Conservation (phyloP, 129 eudicot species). For the Tagetes patula region DNA sequence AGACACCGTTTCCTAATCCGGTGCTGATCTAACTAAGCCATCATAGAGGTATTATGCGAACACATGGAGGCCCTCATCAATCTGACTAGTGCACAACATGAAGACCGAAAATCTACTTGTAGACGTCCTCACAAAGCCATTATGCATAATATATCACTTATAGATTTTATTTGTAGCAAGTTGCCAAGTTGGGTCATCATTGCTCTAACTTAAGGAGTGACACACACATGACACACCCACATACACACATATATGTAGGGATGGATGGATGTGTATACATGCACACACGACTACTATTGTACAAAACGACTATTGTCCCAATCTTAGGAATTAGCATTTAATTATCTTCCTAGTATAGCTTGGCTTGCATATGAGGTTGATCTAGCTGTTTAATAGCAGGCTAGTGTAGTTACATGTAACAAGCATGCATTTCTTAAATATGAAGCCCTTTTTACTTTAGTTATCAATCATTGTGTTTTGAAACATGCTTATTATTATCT, state of each 20-base stretch:
- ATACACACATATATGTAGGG: too few species aligned
- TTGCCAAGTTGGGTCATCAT: background rate
- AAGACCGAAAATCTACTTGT: background rate
- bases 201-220: background rate
- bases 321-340: background rate
- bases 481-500: conserved; percentile 19
- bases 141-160: background rate
- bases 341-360: conserved; percentile 6
- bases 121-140: background rate
- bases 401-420: background rate
- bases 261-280: too few species aligned
- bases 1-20: too few species aligned
- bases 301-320: background rate
- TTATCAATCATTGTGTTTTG: background rate
- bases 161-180: background rate
- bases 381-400: background rate
- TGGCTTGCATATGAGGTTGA: background rate
- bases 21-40: too few species aligned
- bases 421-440: background rate
- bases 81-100: background rate
- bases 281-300: too few species aligned
- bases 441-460: background rate
- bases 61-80: background rate
- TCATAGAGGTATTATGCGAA: background rate
- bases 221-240: too few species aligned